Evolutionary conservation across 1,284 basidiomycete genomes (phyloP).

Genomic region (Kalmanozyma brasiliensis): DNA sequence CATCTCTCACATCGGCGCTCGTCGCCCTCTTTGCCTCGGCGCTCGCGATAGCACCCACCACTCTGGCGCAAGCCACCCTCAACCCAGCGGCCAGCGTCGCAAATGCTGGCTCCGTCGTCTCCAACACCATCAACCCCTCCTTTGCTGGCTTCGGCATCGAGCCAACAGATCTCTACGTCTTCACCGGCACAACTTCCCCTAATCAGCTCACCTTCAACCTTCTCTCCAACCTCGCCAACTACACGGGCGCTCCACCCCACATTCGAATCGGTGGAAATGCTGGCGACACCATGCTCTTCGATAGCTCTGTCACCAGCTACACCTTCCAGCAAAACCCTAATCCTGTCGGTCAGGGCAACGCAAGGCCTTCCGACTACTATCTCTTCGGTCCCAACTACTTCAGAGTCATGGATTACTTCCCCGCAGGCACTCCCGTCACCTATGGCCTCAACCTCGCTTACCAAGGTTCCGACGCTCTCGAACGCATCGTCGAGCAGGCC

Average conservation of each 20-base stretch:
- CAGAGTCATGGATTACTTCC: constrained; percentile 37
- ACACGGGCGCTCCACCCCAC: constrained; percentile 54
- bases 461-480: constrained; percentile 29
- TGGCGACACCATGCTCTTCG: constrained; percentile 53
- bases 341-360: constrained; percentile 25
- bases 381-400: constrained; percentile 50
- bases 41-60: constrained; percentile 12
- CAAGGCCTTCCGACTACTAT: constrained; percentile 28
- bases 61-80: constrained; percentile 27
- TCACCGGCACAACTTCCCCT: constrained; percentile 37
- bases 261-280: constrained; percentile 56
- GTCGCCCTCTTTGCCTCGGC: constrained; percentile 35
- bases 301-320: constrained; percentile 19
- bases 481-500: constrained; percentile 42
- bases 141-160: constrained; percentile 60
- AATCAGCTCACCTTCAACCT: constrained; percentile 55
- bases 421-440: constrained; percentile 51
- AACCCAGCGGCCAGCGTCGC: constrained; percentile 19
- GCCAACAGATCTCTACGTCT: constrained; percentile 51
- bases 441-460: constrained; percentile 58
- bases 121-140: constrained; percentile 47
- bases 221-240: constrained; percentile 51
- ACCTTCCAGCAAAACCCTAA: constrained; percentile 26
- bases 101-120: constrained; percentile 36
- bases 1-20: constrained; percentile 25